A percentile compares a stretch with the other conserved stretches of the same genome.
Evolutionary conservation across 768 basidiomycete genomes (phyloP).

Genomic region (Termitomyces sp.): DNA sequence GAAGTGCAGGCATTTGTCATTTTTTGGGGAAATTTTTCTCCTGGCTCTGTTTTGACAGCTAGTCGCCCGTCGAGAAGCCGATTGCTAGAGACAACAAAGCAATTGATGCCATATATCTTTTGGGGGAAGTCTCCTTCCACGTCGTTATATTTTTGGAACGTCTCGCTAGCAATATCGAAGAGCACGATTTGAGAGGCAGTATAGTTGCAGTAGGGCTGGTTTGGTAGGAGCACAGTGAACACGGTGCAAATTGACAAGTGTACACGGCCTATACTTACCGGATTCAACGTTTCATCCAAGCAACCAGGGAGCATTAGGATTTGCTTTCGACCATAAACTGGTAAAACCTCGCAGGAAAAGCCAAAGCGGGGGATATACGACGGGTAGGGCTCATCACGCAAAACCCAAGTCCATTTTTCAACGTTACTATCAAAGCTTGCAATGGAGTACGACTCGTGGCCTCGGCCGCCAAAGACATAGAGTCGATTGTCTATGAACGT

Average conservation of each 20-base stretch:
- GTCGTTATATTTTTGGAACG: neutral
- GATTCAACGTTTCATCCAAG: neutral
- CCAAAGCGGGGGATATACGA: slow-evolving; percentile 2
- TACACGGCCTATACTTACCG: neutral
- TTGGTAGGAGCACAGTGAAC: neutral
- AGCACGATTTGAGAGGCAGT: neutral
- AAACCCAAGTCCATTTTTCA: slow-evolving; percentile 6
- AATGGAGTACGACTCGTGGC: slow-evolving; percentile 7
- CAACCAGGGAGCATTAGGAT: neutral
- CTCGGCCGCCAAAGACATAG: slow-evolving; percentile 10
- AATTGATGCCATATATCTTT: slow-evolving; percentile 1
- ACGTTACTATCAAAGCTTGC: neutral
- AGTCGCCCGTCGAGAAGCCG: neutral
- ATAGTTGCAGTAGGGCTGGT: neutral
- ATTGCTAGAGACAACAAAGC: neutral
- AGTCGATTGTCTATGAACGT: slow-evolving; percentile 2
- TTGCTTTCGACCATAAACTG: neutral
- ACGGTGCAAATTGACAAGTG: neutral
- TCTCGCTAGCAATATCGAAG: neutral
- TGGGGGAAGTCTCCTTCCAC: neutral
- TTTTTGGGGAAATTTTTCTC: neutral
- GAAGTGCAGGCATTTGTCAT: neutral
- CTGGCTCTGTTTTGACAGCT: neutral
- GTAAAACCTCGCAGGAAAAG: neutral
- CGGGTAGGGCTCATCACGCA: slow-evolving; percentile 11